These are phyloP conservation scores for Halophytophthora batemanensis DNA, from an alignment of 352 stramenopile genomes.

Conservation along the genomic window DNA sequence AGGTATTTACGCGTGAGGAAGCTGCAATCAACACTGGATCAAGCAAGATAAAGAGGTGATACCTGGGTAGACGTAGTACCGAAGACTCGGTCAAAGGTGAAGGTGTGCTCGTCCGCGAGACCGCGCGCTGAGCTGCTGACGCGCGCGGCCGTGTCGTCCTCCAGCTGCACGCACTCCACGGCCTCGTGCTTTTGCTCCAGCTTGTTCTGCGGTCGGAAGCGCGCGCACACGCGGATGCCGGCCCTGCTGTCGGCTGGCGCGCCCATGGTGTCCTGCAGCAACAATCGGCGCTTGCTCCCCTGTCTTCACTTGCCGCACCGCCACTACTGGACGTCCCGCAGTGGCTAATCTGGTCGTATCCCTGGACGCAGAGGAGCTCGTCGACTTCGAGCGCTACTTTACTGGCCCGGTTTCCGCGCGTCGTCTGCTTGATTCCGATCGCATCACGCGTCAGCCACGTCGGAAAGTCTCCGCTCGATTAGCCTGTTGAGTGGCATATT, in stretches of 20 bases:
- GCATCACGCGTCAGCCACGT: no score
- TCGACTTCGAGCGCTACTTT: no score
- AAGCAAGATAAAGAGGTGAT: not conserved
- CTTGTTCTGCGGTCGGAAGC: slow-evolving; percentile 77
- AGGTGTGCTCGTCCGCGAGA: slow-evolving; percentile 41
- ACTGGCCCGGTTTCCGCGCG: no score
- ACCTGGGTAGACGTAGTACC: slow-evolving; percentile 46
- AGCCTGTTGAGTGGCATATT: no score
- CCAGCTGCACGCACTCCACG: slow-evolving; percentile 51
- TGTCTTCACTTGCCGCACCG: no score
- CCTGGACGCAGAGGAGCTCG: no score
- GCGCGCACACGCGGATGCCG: slow-evolving; percentile 68
- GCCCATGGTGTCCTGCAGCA: slow-evolving; percentile 10
- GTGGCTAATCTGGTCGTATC: no score
- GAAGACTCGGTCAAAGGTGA: slow-evolving; percentile 76
- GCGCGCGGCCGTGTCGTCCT: slow-evolving; percentile 43
- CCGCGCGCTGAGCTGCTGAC: slow-evolving; percentile 27
- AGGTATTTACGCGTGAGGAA: not conserved
- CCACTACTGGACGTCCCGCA: no score
- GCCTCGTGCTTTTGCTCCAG: slow-evolving; percentile 69
- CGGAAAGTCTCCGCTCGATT: no score
- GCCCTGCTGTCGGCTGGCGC: slow-evolving; percentile 22
- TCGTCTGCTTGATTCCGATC: no score
- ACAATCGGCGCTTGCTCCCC: no score
- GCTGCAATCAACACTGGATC: not conserved